These are phyloP conservation scores for Hemerocallis citrina DNA, from an alignment of 106 monocot species.

Conservation along the genomic window DNA sequence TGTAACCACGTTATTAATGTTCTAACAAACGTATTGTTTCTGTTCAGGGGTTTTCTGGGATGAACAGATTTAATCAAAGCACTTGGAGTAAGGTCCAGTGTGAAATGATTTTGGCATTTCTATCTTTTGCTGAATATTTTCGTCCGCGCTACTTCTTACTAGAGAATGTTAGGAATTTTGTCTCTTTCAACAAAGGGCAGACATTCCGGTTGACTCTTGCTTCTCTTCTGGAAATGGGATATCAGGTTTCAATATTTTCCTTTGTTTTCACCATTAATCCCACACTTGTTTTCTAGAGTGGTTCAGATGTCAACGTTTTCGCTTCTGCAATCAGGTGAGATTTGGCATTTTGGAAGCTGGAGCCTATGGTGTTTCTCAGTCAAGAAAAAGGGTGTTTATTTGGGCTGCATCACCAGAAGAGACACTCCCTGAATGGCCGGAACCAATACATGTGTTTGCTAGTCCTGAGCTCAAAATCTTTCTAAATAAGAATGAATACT, in stretches of 20 bases:
- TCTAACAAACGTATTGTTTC: neutral
- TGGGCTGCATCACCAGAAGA: conserved; percentile 97
- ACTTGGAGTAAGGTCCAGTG: conserved; percentile 99
- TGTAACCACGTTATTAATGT: neutral
- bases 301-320: neutral
- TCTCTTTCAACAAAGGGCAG: conserved; percentile 97
- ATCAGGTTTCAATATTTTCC: conserved; percentile 56
- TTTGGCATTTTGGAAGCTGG: conserved; percentile 99
- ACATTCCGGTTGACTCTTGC: conserved; percentile 93
- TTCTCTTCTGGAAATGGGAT: conserved; percentile 96
- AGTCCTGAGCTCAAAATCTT: conserved; percentile 75
- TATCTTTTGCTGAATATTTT: conserved; percentile 97
- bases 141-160: conserved; percentile 87
- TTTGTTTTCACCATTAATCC: neutral
- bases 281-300: neutral
- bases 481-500: conserved; percentile 38
- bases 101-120: conserved; percentile 95
- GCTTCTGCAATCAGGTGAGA: conserved; percentile 47
- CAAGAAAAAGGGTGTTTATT: conserved; percentile 94
- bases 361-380: conserved; percentile 93
- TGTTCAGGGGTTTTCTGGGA: conserved; percentile 94
- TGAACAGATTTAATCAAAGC: conserved; percentile 94
- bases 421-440: conserved; percentile 93
- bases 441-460: conserved; percentile 97
- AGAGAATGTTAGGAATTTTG: conserved; percentile 96